A percentile compares a stretch with the other conserved stretches of the same genome.
Conservation (phyloP, 495 filamentous ascomycete species). For the Friedmanniomyces simplex region DNA sequence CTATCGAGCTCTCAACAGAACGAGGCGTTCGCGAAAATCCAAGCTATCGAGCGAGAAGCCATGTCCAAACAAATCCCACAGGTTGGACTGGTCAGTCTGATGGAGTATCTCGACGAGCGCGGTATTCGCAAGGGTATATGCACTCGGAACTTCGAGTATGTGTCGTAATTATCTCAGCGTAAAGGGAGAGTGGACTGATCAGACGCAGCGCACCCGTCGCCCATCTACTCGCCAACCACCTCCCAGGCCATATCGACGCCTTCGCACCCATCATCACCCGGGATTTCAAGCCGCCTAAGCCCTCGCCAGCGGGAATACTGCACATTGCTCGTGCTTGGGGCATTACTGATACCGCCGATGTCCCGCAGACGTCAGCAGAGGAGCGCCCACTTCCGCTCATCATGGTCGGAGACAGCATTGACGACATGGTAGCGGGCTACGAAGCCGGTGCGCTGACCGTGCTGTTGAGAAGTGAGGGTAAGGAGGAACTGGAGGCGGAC, state of each 20-base stretch:
- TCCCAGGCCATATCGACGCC: constrained; percentile 40
- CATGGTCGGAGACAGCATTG: constrained; percentile 78
- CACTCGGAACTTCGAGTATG: constrained; percentile 84
- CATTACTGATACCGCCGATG: constrained; percentile 39
- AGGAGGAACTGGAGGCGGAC: constrained; percentile 60
- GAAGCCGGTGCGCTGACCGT: constrained; percentile 82
- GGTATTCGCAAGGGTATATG: constrained; percentile 70
- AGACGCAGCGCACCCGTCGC: constrained; percentile 45
- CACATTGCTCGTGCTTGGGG: constrained; percentile 73
- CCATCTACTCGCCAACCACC: constrained; percentile 65
- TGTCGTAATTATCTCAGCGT: constrained; percentile 30
- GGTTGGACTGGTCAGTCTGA: constrained; percentile 60
- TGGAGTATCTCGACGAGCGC: constrained; percentile 64
- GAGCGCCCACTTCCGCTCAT: constrained; percentile 33
- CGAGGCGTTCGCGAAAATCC: constrained; percentile 60
- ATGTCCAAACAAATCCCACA: constrained; percentile 74
- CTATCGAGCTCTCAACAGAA: constrained; percentile 54
- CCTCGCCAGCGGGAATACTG: constrained; percentile 75
- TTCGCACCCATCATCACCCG: constrained; percentile 82
- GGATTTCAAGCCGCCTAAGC: constrained; percentile 76
- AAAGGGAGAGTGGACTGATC: background rate
- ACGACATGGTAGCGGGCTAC: constrained; percentile 86
- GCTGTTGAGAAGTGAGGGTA: constrained; percentile 71
- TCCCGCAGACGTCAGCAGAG: constrained; percentile 16
- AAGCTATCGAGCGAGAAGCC: constrained; percentile 63